Evolutionary conservation across 192 early-diverging fungal species (phyloP).

Genomic region (Thamnidium elegans): DNA sequence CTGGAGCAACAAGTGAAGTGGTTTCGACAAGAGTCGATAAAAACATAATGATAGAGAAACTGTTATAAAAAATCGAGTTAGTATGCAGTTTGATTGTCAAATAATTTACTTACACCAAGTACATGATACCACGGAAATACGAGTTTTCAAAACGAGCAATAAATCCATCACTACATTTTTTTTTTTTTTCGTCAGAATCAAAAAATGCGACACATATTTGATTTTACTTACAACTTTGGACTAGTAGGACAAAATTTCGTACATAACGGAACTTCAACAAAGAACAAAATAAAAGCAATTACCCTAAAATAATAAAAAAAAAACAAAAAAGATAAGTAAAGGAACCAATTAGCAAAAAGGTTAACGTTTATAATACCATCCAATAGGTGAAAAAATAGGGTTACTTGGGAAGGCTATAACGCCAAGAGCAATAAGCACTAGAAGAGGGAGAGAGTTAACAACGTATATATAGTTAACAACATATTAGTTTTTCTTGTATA

Average conservation of each 20-base stretch:
- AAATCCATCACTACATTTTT: conserved; percentile 20
- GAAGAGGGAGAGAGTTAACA: neutral
- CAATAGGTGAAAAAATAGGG: conserved; percentile 25
- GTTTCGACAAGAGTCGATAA: conserved; percentile 14
- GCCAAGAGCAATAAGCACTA: conserved; percentile 26
- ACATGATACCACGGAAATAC: conserved; percentile 13
- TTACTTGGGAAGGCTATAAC: conserved; percentile 12
- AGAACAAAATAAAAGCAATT: conserved; percentile 27
- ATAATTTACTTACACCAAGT: conserved; percentile 9
- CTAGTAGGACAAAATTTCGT: conserved; percentile 31
- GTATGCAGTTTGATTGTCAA: neutral
- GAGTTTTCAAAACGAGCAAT: conserved; percentile 20
- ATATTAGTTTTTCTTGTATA: neutral
- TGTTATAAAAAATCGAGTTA: too few species aligned
- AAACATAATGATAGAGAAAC: conserved; percentile 24
- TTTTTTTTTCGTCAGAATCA: too few species aligned
- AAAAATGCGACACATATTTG: neutral
- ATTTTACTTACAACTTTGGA: conserved; percentile 27
- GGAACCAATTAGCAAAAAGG: neutral
- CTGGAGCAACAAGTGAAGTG: conserved; percentile 25
- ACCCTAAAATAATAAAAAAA: conserved; percentile 14
- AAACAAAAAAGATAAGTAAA: neutral
- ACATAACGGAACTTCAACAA: conserved; percentile 33
- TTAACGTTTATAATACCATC: conserved; percentile 17
- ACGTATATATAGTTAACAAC: neutral